These are phyloP conservation scores for Antarctomyces pellizariae DNA, from an alignment of 495 filamentous ascomycete genomes.

Conservation along the genomic window DNA sequence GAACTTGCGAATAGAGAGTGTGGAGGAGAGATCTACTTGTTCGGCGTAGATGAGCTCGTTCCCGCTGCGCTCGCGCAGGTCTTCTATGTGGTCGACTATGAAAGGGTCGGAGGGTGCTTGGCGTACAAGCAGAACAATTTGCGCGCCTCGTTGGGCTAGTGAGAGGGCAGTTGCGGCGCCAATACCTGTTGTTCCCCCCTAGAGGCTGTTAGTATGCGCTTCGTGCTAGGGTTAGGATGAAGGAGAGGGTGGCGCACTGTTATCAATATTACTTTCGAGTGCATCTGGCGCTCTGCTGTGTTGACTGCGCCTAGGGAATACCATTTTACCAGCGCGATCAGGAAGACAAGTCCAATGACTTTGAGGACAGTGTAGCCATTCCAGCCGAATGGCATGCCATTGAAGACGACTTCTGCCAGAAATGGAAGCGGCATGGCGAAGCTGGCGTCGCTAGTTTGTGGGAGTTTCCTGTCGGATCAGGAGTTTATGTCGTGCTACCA, in stretches of 20 bases:
- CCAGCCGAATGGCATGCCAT: conserved; percentile 38
- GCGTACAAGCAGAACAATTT: conserved; percentile 74
- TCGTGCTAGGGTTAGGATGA: background rate
- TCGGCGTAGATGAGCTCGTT: conserved; percentile 91
- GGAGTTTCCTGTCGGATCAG: no score
- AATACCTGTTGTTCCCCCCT: conserved; percentile 89
- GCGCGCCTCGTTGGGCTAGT: conserved; percentile 66
- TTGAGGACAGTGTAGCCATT: conserved; percentile 39
- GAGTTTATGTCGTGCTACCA: no score
- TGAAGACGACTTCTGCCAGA: conserved; percentile 29
- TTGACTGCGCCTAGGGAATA: conserved; percentile 59
- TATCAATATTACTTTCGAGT: conserved; percentile 78
- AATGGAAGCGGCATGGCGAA: conserved; percentile 86
- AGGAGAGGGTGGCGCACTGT: conserved; percentile 30
- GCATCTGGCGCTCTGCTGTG: conserved; percentile 62
- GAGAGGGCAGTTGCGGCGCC: conserved; percentile 49
- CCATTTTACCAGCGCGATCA: conserved; percentile 46
- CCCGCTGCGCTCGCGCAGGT: conserved; percentile 51
- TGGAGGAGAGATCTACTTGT: conserved; percentile 66
- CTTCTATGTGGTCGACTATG: conserved; percentile 75
- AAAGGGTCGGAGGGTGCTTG: conserved; percentile 64
- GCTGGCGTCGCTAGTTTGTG: no score
- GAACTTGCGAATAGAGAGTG: conserved; percentile 75
- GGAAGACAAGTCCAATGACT: conserved; percentile 26
- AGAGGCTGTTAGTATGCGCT: background rate